A percentile compares a stretch with the other conserved stretches of the same genome.
Conservation (phyloP, 179 eudicot species). For the Heliamphora pulchella region DNA sequence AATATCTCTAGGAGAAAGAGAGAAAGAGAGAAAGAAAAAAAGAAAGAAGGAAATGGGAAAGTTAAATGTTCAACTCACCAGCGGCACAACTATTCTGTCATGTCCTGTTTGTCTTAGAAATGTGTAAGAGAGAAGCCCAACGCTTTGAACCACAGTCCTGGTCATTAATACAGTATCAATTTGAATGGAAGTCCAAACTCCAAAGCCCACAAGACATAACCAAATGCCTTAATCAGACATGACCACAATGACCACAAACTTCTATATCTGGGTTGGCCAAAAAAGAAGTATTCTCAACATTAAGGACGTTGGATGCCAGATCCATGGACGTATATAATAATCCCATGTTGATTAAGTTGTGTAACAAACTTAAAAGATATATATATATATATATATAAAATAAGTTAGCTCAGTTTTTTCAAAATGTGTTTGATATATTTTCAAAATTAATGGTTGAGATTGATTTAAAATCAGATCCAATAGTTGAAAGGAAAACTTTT, state of each 20-base stretch:
- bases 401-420: too few species aligned
- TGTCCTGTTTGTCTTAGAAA: constrained; percentile 23
- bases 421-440: too few species aligned
- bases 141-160: constrained; percentile 18
- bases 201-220: neutral
- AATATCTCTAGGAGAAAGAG: neutral
- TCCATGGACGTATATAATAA: neutral
- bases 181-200: neutral
- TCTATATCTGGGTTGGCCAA: neutral
- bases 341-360: neutral
- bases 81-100: constrained; percentile 23
- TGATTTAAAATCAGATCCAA: too few species aligned
- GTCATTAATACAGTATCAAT: neutral
- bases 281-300: neutral
- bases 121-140: constrained; percentile 24
- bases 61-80: constrained; percentile 17
- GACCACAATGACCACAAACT: neutral
- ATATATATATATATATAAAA: too few species aligned
- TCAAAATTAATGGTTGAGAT: too few species aligned
- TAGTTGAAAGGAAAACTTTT: too few species aligned
- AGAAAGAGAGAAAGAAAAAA: neutral
- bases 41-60: constrained; percentile 2
- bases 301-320: neutral
- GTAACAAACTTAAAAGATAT: neutral
- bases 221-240: neutral